A percentile compares a stretch with the other conserved stretches of the same genome.
phyloP scores from a whole-genome alignment of 441 rosid genomes.

The Brassica balearica region DNA sequence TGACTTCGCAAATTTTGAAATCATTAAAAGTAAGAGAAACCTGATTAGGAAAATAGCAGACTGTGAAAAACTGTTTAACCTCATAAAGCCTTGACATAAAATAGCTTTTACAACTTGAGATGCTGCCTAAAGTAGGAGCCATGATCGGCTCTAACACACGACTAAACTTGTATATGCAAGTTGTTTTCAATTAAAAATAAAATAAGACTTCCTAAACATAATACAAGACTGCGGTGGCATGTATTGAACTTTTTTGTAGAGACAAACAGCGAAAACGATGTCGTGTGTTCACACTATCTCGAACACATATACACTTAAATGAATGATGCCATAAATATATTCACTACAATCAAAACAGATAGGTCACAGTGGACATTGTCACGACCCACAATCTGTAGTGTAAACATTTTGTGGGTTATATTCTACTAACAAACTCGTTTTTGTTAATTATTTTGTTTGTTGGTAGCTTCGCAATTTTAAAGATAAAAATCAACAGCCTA shows the following conservation, averaged over 20 bases:
- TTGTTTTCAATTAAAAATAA: neutral
- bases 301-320: neutral
- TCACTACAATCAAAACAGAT: neutral
- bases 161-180: neutral
- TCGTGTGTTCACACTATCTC: neutral
- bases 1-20: too few relatives aligned
- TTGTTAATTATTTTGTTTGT: conserved; percentile 35
- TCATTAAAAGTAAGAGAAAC: too few relatives aligned
- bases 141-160: neutral
- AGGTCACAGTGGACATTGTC: conserved; percentile 5
- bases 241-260: neutral
- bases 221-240: neutral
- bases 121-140: neutral
- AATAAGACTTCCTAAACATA: too few relatives aligned
- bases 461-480: conserved; percentile 12
- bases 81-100: neutral
- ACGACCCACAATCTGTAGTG: neutral
- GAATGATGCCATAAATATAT: neutral
- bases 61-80: neutral
- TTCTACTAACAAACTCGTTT: neutral
- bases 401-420: neutral
- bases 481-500: conserved; percentile 9
- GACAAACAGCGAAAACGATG: neutral
- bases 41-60: too few relatives aligned
- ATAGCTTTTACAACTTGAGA: neutral